Evolutionary conservation across 2,329 filamentous ascomycete genomes (phyloP).

Genomic region (Fusarium poae): DNA sequence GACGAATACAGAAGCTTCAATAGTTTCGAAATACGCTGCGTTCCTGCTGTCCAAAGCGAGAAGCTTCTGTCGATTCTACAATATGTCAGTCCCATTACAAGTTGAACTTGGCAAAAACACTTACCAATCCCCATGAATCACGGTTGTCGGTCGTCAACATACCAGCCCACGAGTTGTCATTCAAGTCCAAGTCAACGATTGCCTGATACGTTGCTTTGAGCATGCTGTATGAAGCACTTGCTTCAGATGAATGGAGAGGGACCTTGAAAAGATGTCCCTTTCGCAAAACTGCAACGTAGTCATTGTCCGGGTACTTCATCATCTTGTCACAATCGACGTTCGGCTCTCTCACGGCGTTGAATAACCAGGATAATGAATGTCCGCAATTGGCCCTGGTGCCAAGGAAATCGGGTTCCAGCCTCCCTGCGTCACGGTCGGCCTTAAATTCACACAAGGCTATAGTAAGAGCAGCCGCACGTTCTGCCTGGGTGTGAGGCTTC

Average conservation of each 20-base stretch:
- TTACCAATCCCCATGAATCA: slow-evolving; percentile 14
- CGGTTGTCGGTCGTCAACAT: slow-evolving; percentile 19
- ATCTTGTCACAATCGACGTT: slow-evolving; percentile 17
- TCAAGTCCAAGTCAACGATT: slow-evolving; percentile 5
- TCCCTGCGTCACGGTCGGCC: slow-evolving; percentile 1
- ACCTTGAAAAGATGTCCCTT: slow-evolving; percentile 13
- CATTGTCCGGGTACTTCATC: slow-evolving; percentile 10
- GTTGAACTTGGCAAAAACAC: neutral
- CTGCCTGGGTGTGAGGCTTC: neutral
- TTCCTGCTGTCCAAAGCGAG: neutral
- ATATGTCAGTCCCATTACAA: neutral
- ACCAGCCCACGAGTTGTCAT: slow-evolving; percentile 1
- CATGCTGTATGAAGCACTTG: neutral
- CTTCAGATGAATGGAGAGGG: neutral
- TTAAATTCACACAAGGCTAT: slow-evolving; percentile 9
- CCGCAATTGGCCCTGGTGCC: slow-evolving; percentile 8
- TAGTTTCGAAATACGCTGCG: neutral
- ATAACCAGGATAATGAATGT: slow-evolving; percentile 7
- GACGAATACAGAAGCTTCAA: slow-evolving; percentile 15
- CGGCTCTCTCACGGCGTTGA: slow-evolving; percentile 15
- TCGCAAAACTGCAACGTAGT: slow-evolving; percentile 11
- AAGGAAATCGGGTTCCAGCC: slow-evolving; percentile 8
- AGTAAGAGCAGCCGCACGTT: slow-evolving; percentile 11
- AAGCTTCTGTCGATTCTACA: slow-evolving; percentile 5
- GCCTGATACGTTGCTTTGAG: slow-evolving; percentile 5